Evolutionary conservation across 164 flowering plant species (phyloP), one percentile per base, ranked within the genome.

Genomic region (Tetrastigma voinierianum): DNA sequence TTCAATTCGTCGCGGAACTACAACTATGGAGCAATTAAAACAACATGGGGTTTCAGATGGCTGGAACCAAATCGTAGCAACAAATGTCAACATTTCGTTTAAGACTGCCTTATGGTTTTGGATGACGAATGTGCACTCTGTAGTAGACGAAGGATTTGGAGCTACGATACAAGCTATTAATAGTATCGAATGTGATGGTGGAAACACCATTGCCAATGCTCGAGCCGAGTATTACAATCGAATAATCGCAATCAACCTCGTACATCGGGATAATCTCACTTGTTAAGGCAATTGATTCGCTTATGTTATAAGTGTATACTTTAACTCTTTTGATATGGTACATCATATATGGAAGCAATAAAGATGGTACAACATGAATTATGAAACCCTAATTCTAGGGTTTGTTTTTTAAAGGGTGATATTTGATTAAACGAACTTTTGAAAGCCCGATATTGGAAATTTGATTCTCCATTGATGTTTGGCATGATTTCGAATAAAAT

Each of bases 61-160:
- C 45, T n/a, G 64, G 16, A 59, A 59, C 1, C 68, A 70, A 48
- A 70, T 57, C 0, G 73, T 70, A 40, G 73, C 67, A 9, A 57
- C 24, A 1, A 57, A 70, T 46, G 56, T 54, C 0, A 10, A 40
- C 2, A 49, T 70, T 20, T 17, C 73, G 7, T 70, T 70, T 57
- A 70, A 70, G 62, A 57, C 73, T 1, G 68, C 63, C 9, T 24
- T 70, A 14, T 70, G 73, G 73, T 64, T 19, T 70, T 70, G n/a
- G 73, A 70, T 70, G 73, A 57, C 45, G 6, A 21, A 64, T 44
- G 67, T 67, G 11, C 73, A 65, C 51, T 10, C 63, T 10, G 16
- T 23, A 11, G 32, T 64, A 6, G 51, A 44, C 32, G 59, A 65
- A 59, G 69, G 73, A 1, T 70, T 70, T 43, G 73, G 68, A 15